Evolutionary conservation across 345 rosid genomes (phyloP).

Genomic region (Mangifera indica): DNA sequence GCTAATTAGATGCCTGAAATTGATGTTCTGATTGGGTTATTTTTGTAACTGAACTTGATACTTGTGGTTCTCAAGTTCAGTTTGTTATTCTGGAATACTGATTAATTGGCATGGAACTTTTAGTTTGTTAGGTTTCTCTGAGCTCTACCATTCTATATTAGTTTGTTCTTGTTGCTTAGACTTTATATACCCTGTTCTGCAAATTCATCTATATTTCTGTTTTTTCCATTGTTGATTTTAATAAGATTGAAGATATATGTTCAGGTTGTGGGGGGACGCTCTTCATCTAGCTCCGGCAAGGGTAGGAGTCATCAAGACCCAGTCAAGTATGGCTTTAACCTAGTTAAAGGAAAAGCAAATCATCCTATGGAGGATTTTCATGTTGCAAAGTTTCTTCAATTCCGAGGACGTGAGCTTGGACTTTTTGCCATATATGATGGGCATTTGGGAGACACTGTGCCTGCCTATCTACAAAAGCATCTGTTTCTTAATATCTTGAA

Average conservation of each 20-base stretch:
- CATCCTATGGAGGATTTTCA: conserved; percentile 85
- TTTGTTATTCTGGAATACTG: background rate
- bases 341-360: conserved; percentile 71
- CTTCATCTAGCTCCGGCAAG: conserved; percentile 57
- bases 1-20: too few species aligned
- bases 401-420: conserved; percentile 53
- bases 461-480: conserved; percentile 70
- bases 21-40: too few species aligned
- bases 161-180: too few species aligned
- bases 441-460: conserved; percentile 71
- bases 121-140: background rate
- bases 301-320: conserved; percentile 54
- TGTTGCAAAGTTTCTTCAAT: conserved; percentile 55
- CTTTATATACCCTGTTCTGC: background rate
- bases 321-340: conserved; percentile 54
- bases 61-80: background rate
- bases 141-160: background rate
- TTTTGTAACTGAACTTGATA: too few species aligned
- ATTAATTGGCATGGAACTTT: background rate
- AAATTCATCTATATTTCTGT: background rate
- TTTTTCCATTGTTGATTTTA: background rate
- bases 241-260: background rate
- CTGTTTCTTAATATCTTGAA: conserved; percentile 58
- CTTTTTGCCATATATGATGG: conserved; percentile 75
- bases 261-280: conserved; percentile 45